Conservation (phyloP, 441 rosid genomes). For the Omphalea diandra region DNA sequence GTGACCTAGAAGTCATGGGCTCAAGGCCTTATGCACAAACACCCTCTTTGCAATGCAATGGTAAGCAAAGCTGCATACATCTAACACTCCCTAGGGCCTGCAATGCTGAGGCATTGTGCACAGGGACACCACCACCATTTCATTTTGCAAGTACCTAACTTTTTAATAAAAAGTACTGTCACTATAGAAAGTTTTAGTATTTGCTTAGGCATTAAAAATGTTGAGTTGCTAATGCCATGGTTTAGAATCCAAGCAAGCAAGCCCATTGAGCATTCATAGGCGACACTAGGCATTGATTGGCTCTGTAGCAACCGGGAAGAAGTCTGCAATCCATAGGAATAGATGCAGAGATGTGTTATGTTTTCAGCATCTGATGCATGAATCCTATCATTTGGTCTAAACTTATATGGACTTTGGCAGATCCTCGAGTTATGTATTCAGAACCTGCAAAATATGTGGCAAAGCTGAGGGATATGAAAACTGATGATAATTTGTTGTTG, state of each 20-base stretch:
- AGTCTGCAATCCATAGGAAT: not conserved
- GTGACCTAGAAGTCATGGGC: not conserved
- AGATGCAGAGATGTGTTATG: not conserved
- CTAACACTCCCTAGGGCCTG: no score
- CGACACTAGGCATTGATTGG: not conserved
- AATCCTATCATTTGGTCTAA: not conserved
- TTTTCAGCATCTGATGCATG: not conserved
- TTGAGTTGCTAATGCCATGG: not conserved
- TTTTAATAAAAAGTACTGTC: not conserved
- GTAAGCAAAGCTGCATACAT: not conserved
- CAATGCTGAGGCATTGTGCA: no score
- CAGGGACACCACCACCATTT: not conserved
- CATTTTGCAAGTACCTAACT: not conserved
- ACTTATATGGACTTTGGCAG: slow-evolving; percentile 35
- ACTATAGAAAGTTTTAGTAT: not conserved
- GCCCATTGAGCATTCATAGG: no score
- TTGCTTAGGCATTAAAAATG: not conserved
- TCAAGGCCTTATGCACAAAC: not conserved
- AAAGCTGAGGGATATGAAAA: slow-evolving; percentile 83
- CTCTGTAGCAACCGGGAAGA: not conserved
- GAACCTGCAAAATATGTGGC: slow-evolving; percentile 92
- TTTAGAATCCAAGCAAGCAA: not conserved
- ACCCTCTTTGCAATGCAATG: not conserved
- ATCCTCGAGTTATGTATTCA: slow-evolving; percentile 85
- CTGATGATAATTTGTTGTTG: slow-evolving; percentile 60